These are phyloP conservation scores for Microbotryomycetes sp. DNA, from an alignment of 1,284 basidiomycete genomes.

Conservation along the genomic window DNA sequence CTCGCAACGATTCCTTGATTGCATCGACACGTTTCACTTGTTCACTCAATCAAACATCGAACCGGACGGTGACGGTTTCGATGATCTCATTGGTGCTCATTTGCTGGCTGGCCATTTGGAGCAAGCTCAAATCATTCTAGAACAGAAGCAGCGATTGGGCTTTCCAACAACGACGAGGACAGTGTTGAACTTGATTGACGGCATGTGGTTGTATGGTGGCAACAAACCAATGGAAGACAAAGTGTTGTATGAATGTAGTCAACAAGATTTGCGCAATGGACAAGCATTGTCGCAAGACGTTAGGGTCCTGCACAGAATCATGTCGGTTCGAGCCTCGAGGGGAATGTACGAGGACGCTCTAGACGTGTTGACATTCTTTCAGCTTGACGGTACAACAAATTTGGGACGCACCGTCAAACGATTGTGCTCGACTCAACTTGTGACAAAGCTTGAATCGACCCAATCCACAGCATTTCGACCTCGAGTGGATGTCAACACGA, in stretches of 20 bases:
- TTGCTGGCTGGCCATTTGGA: conserved; percentile 19
- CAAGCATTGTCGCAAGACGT: conserved; percentile 17
- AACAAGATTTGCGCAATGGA: neutral
- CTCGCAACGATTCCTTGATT: conserved; percentile 11
- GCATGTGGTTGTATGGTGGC: conserved; percentile 27
- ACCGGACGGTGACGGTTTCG: conserved; percentile 12
- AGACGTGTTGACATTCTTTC: conserved; percentile 13
- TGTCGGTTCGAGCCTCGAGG: conserved; percentile 17
- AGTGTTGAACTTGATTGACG: conserved; percentile 19
- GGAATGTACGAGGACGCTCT: conserved; percentile 13
- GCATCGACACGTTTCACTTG: conserved; percentile 9
- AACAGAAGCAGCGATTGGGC: conserved; percentile 15
- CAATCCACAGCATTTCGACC: neutral
- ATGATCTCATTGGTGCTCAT: conserved; percentile 25
- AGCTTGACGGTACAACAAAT: neutral
- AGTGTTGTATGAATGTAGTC: conserved; percentile 4
- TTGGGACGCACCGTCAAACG: neutral
- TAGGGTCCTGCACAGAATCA: conserved; percentile 20
- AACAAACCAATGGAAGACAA: conserved; percentile 28
- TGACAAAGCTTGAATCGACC: neutral
- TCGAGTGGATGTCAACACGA: conserved; percentile 14
- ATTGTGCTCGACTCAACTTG: neutral
- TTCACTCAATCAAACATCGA: conserved; percentile 1
- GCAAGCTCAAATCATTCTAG: conserved; percentile 20
- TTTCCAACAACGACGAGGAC: conserved; percentile 21